Conservation (phyloP, 768 basidiomycete genomes). For the Jaapia argillacea region DNA sequence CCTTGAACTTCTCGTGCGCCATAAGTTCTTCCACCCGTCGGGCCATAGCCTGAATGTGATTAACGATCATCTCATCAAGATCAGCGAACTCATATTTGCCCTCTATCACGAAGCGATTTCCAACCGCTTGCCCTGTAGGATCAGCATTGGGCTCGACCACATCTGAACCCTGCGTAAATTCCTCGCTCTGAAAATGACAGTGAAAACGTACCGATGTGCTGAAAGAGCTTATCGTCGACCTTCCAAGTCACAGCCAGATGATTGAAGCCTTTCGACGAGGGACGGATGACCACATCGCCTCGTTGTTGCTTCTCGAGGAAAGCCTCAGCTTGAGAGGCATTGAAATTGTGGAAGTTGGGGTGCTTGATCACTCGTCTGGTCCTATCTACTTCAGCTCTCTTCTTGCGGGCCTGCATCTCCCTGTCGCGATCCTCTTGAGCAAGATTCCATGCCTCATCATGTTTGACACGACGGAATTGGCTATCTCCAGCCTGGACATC, state of each 20-base stretch:
- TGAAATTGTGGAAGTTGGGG: conserved; percentile 96
- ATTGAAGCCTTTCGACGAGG: conserved; percentile 87
- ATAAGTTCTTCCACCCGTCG: conserved; percentile 91
- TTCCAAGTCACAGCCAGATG: conserved; percentile 99
- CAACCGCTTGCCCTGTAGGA: conserved; percentile 54
- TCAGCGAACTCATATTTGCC: conserved; percentile 78
- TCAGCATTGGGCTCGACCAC: conserved; percentile 76
- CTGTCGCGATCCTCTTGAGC: conserved; percentile 54
- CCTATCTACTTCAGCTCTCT: conserved; percentile 71
- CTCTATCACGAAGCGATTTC: conserved; percentile 63
- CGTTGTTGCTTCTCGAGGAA: conserved; percentile 85
- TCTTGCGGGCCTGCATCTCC: conserved; percentile 72
- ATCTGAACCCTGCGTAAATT: conserved; percentile 43
- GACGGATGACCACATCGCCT: conserved; percentile 93
- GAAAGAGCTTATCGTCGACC: conserved; percentile 90
- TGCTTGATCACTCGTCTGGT: conserved; percentile 89
- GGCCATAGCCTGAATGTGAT: conserved; percentile 91
- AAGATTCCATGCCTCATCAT: conserved; percentile 57
- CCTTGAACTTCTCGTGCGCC: conserved; percentile 92
- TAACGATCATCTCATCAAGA: conserved; percentile 94
- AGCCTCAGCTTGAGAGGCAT: conserved; percentile 79
- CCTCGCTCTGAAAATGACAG: conserved; percentile 2
- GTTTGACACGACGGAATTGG: conserved; percentile 46
- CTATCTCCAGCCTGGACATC: conserved; percentile 58
- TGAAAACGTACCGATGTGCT: conserved; percentile 76